phyloP scores from a whole-genome alignment of 768 basidiomycete species.

The Pleurotus platypus region DNA sequence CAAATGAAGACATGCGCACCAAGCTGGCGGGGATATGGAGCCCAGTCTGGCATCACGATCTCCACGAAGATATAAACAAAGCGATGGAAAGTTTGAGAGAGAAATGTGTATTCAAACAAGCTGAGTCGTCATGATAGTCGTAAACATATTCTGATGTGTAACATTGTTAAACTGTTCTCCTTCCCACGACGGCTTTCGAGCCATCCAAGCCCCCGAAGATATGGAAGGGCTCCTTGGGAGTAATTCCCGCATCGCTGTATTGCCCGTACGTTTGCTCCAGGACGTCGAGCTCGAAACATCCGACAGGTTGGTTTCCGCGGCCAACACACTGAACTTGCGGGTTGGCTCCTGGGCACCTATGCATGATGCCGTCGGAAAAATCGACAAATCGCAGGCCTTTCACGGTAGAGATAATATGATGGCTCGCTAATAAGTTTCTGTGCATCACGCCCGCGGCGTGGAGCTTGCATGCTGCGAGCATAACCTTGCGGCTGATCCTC shows the following conservation, averaged over 20 bases:
- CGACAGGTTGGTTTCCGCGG: background rate
- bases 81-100: conserved; percentile 18
- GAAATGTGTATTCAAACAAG: conserved; percentile 8
- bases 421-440: conserved; percentile 24
- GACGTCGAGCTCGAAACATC: conserved; percentile 20
- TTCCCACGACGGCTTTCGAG: too few species aligned
- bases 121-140: background rate
- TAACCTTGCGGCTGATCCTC: conserved; percentile 23
- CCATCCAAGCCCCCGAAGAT: too few species aligned
- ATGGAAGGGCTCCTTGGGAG: background rate
- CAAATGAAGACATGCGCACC: conserved; percentile 24
- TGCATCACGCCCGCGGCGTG: conserved; percentile 34
- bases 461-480: conserved; percentile 28
- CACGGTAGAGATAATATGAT: conserved; percentile 27
- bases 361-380: conserved; percentile 27
- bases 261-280: conserved; percentile 17
- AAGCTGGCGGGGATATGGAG: conserved; percentile 39
- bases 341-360: conserved; percentile 20
- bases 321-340: conserved; percentile 11
- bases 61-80: conserved; percentile 32
- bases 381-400: conserved; percentile 31
- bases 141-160: too few species aligned
- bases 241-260: conserved; percentile 3
- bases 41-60: conserved; percentile 47
- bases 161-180: too few species aligned